Conservation (phyloP, 768 basidiomycete genomes). For the Naganishia randhawae region DNA sequence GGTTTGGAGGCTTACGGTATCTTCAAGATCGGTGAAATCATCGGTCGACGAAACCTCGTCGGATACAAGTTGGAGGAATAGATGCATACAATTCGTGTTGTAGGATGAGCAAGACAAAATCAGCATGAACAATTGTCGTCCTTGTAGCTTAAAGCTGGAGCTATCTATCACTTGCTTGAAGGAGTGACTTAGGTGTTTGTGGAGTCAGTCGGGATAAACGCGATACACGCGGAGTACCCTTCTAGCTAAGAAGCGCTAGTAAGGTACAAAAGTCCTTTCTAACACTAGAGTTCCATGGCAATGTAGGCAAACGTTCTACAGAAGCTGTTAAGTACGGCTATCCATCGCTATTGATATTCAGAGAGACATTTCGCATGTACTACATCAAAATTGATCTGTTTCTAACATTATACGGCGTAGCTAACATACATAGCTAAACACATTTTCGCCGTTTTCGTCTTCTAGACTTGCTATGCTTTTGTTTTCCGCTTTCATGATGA, state of each 20-base stretch:
- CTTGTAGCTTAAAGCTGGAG: background rate
- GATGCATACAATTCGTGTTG: background rate
- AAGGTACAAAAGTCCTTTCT: too few relatives aligned
- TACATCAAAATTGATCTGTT: background rate
- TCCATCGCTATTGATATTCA: too few relatives aligned
- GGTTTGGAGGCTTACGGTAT: constrained; percentile 50
- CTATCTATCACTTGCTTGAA: background rate
- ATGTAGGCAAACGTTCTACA: too few relatives aligned
- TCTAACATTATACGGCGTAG: background rate
- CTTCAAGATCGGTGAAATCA: constrained; percentile 51
- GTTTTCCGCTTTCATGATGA: background rate
- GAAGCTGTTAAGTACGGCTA: too few relatives aligned
- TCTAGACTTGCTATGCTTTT: background rate
- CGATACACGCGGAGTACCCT: background rate
- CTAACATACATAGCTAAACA: too few relatives aligned
- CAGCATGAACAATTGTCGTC: constrained; percentile 1
- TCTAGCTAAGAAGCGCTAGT: too few relatives aligned
- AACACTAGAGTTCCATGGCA: too few relatives aligned
- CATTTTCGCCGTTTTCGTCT: background rate
- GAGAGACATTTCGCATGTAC: background rate
- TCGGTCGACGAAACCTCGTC: constrained; percentile 49
- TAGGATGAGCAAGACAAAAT: constrained; percentile 4
- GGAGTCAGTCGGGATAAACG: background rate
- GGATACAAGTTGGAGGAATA: constrained; percentile 51
- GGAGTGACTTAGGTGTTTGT: background rate